A percentile compares a stretch with the other conserved stretches of the same genome.
Conservation (phyloP, 164 flowering plant genomes). For the Aristolochia fimbriata region DNA sequence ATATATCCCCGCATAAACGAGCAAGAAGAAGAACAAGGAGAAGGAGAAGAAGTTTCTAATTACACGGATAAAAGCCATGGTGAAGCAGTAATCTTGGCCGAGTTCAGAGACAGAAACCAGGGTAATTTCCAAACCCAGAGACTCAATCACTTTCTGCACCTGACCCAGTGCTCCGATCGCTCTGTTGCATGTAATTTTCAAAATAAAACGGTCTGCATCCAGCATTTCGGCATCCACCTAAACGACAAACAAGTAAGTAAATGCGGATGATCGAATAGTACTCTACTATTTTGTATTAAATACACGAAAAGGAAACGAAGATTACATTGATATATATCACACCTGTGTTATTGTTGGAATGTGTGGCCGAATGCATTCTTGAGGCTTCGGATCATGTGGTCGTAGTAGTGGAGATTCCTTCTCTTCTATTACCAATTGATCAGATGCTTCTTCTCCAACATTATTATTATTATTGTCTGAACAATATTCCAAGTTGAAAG, state of each 20-base stretch:
- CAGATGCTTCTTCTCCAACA: neutral
- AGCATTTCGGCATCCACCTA: neutral
- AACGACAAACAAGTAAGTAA: neutral
- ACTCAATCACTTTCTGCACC: slow-evolving; percentile 4
- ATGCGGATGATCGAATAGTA: neutral
- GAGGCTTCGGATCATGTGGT: neutral
- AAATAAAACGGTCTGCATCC: neutral
- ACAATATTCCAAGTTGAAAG: neutral
- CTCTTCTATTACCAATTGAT: neutral
- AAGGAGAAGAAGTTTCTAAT: neutral
- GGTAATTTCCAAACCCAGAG: slow-evolving; percentile 1
- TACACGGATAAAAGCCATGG: neutral
- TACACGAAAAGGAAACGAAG: neutral
- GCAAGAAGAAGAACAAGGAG: no score
- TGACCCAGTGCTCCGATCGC: neutral
- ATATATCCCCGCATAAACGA: no score
- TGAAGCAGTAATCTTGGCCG: neutral
- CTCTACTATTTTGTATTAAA: neutral
- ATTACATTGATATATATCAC: no score
- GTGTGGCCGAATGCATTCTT: neutral
- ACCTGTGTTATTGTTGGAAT: neutral
- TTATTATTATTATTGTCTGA: neutral
- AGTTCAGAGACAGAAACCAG: neutral
- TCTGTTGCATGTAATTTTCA: neutral
- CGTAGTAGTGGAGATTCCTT: neutral